Evolutionary conservation across 306 rosid genomes (phyloP).

Genomic region (Rosa chinensis): DNA sequence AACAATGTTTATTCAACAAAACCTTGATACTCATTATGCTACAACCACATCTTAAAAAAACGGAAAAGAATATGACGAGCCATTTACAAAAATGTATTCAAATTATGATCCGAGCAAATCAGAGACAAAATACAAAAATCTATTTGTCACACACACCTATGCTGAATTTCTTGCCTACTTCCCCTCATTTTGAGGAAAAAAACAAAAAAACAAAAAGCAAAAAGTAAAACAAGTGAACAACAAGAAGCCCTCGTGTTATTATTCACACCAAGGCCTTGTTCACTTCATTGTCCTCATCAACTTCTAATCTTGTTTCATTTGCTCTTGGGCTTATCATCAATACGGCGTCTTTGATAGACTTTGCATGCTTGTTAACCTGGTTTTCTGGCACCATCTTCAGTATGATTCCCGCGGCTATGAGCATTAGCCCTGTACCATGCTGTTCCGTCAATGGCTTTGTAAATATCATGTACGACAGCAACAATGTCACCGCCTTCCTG

Average conservation of each 20-base stretch:
- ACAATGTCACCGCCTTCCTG: conserved; percentile 60
- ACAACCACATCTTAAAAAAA: too few relatives aligned
- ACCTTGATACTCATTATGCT: too few relatives aligned
- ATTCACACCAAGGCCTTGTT: conserved; percentile 33
- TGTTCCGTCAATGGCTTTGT: conserved; percentile 72
- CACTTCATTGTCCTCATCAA: conserved; percentile 38
- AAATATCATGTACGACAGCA: conserved; percentile 62
- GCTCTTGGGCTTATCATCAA: background rate
- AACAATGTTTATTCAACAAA: too few relatives aligned
- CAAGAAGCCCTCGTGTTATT: background rate
- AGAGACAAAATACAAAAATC: too few relatives aligned
- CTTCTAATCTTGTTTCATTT: conserved; percentile 13
- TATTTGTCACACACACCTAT: too few relatives aligned
- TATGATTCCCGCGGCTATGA: conserved; percentile 53
- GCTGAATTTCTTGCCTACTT: too few relatives aligned
- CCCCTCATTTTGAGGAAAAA: background rate
- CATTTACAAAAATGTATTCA: too few relatives aligned
- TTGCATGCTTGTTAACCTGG: conserved; percentile 22
- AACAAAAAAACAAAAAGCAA: background rate
- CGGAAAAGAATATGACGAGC: too few relatives aligned
- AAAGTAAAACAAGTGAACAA: background rate
- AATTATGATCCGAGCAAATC: too few relatives aligned
- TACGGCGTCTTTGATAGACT: conserved; percentile 11
- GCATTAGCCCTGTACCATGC: conserved; percentile 57
- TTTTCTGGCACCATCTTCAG: conserved; percentile 53